Percentiles rank a stretch among this genome's conserved stretches.
These are phyloP conservation scores for Lycium ferocissimum DNA, from an alignment of 257 asterid genomes.

Conservation along the genomic window DNA sequence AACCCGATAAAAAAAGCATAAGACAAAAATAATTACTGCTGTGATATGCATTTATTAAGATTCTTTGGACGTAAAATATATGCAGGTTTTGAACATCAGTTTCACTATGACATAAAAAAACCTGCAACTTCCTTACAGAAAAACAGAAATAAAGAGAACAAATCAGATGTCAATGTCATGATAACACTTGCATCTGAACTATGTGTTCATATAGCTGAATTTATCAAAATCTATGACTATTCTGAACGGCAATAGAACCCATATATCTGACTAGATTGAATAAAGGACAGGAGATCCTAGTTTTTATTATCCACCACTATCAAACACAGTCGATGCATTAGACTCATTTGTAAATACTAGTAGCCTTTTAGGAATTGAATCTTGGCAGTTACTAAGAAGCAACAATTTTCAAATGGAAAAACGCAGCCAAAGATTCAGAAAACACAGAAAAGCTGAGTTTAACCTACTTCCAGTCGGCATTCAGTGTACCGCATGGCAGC, in stretches of 20 bases:
- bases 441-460: conserved; percentile 24
- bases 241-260: not conserved
- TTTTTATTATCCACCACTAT: not conserved
- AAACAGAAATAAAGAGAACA: not conserved
- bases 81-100: not conserved
- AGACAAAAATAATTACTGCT: not conserved
- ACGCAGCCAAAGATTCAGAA: not conserved
- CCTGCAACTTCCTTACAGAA: not conserved
- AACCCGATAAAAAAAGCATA: not conserved
- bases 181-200: not conserved
- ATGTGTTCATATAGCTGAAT: not conserved
- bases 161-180: not conserved
- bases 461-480: conserved; percentile 90
- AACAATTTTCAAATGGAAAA: conserved; percentile 14
- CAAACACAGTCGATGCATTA: not conserved
- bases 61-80: not conserved
- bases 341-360: not conserved
- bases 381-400: not conserved
- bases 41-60: not conserved
- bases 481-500: conserved; percentile 99
- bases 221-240: not conserved
- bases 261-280: not conserved
- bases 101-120: not conserved
- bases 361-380: conserved; percentile 6
- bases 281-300: not conserved